A percentile compares a stretch with the other conserved stretches of the same genome.
Evolutionary conservation across 257 asterid genomes (phyloP).

Genomic region (Petunia secreta): DNA sequence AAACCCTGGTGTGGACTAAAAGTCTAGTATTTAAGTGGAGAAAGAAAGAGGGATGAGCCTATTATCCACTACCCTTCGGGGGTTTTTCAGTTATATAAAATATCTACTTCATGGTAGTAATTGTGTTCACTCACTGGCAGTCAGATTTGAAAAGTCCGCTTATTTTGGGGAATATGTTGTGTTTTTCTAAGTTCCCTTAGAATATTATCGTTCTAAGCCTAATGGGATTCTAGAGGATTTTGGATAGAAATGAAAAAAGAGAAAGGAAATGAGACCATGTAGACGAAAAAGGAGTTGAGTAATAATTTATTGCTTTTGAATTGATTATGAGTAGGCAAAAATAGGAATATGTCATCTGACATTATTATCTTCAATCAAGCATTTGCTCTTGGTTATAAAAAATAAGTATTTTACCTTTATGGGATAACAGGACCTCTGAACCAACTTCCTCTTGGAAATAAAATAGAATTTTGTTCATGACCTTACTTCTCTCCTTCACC

Average conservation of each 20-base stretch:
- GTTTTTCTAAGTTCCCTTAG: neutral
- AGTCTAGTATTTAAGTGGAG: neutral
- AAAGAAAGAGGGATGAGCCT: neutral
- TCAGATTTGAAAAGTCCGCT: neutral
- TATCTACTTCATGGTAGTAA: neutral
- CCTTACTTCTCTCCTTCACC: neutral
- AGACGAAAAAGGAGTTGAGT: too few species aligned
- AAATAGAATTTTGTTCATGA: too few species aligned
- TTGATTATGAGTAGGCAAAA: too few species aligned
- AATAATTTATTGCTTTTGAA: too few species aligned
- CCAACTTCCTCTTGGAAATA: too few species aligned
- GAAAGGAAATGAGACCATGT: too few species aligned
- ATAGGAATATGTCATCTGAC: too few species aligned
- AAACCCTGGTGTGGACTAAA: neutral
- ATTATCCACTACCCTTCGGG: neutral
- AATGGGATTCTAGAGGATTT: neutral
- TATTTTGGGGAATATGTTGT: neutral
- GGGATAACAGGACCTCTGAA: too few species aligned
- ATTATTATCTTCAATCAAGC: too few species aligned
- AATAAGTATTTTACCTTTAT: too few species aligned
- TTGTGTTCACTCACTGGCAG: conserved; percentile 13
- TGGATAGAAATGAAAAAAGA: too few species aligned
- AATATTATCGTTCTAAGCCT: neutral
- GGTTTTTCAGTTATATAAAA: neutral
- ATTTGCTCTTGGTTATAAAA: too few species aligned